These are phyloP conservation scores for Diplodia seriata DNA, from an alignment of 2,329 filamentous ascomycete genomes.

Conservation along the genomic window DNA sequence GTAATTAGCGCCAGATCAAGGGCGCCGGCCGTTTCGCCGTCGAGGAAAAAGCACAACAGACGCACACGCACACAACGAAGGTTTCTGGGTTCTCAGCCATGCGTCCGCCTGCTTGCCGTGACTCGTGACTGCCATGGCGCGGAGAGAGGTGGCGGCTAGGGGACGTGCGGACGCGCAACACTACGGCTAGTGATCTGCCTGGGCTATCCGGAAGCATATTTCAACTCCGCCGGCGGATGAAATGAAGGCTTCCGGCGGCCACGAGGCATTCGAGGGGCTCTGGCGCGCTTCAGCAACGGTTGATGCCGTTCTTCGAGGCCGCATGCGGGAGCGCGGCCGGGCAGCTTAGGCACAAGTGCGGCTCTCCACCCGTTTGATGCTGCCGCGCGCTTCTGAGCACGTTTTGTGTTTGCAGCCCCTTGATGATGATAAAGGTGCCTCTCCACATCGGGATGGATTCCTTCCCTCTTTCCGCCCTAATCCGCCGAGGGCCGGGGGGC, in stretches of 20 bases:
- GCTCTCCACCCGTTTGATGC: neutral
- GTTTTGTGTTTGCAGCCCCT: slow-evolving; percentile 17
- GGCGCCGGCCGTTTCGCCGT: neutral
- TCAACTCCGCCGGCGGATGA: neutral
- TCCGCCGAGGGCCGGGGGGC: slow-evolving; percentile 18
- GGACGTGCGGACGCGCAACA: slow-evolving; percentile 10
- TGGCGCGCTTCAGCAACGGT: slow-evolving; percentile 6
- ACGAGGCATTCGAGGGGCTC: neutral
- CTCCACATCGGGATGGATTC: neutral
- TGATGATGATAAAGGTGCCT: neutral
- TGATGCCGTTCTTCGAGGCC: neutral
- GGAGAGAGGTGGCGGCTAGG: slow-evolving; percentile 4
- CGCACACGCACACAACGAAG: slow-evolving; percentile 16
- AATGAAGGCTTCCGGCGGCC: slow-evolving; percentile 12
- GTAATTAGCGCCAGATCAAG: slow-evolving; percentile 29
- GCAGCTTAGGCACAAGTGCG: neutral
- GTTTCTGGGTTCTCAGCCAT: slow-evolving; percentile 22
- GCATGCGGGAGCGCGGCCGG: too few relatives aligned
- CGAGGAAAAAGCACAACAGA: slow-evolving; percentile 25
- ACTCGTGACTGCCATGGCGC: slow-evolving; percentile 2
- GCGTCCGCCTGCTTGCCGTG: neutral
- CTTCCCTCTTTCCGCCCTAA: slow-evolving; percentile 13
- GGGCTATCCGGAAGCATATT: slow-evolving; percentile 17
- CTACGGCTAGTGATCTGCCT: slow-evolving; percentile 15
- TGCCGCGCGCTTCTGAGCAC: slow-evolving; percentile 29